Conservation (phyloP, 371 early-diverging fungal genomes). For the Actinomortierella wolfii region DNA sequence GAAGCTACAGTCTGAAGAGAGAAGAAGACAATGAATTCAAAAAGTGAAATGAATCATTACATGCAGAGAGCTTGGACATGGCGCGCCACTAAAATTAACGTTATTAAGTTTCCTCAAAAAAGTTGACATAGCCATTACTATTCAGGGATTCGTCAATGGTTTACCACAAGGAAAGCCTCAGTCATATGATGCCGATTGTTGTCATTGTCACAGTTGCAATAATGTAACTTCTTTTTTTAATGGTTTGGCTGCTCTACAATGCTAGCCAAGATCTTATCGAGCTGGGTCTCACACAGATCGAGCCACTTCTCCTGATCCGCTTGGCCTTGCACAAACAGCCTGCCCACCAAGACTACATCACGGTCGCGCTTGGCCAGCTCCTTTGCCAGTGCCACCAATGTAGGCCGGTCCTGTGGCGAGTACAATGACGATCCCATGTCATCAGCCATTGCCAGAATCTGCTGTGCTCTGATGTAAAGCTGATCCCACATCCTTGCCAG, state of each 20-base stretch:
- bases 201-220: too few relatives aligned
- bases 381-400: slow-evolving; percentile 19
- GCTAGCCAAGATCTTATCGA: slow-evolving; percentile 35
- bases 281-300: slow-evolving; percentile 44
- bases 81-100: too few relatives aligned
- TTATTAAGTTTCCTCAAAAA: too few relatives aligned
- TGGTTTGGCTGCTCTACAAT: slow-evolving; percentile 9
- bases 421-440: slow-evolving; percentile 44
- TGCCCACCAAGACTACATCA: slow-evolving; percentile 33
- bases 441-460: slow-evolving; percentile 33
- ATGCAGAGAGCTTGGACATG: too few relatives aligned
- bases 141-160: too few relatives aligned
- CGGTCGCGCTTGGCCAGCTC: slow-evolving; percentile 35
- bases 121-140: too few relatives aligned
- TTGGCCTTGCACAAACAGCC: slow-evolving; percentile 41
- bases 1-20: too few relatives aligned
- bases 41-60: too few relatives aligned
- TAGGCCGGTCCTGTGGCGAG: slow-evolving; percentile 26
- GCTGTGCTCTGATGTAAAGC: slow-evolving; percentile 28
- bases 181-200: too few relatives aligned
- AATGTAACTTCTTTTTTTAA: neutral
- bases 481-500: slow-evolving; percentile 45
- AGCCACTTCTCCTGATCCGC: slow-evolving; percentile 43
- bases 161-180: too few relatives aligned
- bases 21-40: too few relatives aligned